Base-by-base conservation (phyloP, 768 basidiomycete species). In the Boletus fagicola region DNA sequence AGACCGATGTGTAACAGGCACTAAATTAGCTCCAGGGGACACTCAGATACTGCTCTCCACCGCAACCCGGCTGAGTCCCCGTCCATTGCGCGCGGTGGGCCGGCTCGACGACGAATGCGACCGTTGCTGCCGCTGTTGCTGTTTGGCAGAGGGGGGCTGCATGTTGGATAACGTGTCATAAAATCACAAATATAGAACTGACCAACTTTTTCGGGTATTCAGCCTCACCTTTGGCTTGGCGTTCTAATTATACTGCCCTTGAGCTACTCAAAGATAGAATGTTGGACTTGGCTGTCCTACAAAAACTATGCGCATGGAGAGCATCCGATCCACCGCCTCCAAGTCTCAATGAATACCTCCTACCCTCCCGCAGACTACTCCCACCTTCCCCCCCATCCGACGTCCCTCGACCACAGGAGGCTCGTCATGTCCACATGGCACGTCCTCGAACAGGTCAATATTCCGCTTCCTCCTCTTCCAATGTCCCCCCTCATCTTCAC, bases 391-490 rank as follows among this genome's bases (percentile, higher is more conserved):
- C 26, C 56, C 52, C 60, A 59, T 15, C 40, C 56, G 22, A 43
- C 42, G 43, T 50, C 64, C 51, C 51, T 65, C 31, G 69, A 68
- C 62, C 68, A 65, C 50, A 69, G 56, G 24, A 59, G 69, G n/a
- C 71, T 82, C 53, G 55, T 79, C 58, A 68, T 74, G 46, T 75
- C 80, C n/a, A 74, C 78, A 22, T 76, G 77, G 73, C 76, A 78
- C 13, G 58, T 76, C 51, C 68, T 81, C 45, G 77, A 81, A 50
- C 80, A 81, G 77, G 80, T 81, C 54, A 42, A 33, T 51, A 30
- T 42, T 2, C 11, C 43, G 9, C 36, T 51, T 30, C 45, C 12
- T 46, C 60, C 53, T 38, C 43, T 3, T n/a, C 24, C 30, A 16
- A 20, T 18, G 22, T 42, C 40, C 28, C 28, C 13, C 53, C n/a